phyloP scores from a whole-genome alignment of 257 asterid species.

The Plantago elongata region DNA sequence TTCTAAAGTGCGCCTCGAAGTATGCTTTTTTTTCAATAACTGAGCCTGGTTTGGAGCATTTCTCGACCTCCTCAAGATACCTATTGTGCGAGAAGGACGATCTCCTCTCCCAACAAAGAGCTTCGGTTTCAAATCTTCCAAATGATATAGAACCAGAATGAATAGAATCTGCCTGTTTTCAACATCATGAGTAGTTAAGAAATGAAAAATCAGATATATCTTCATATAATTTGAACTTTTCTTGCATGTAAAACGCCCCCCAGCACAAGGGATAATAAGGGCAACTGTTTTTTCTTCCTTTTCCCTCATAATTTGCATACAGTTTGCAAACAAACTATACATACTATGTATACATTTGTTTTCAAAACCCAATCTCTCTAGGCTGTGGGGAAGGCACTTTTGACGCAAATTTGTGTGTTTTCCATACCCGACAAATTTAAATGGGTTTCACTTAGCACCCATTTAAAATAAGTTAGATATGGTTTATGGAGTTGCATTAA shows the following conservation, averaged over 20 bases:
- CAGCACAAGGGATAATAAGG: too few species aligned
- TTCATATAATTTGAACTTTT: background rate
- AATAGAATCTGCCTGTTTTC: conserved; percentile 51
- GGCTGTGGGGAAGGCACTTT: too few species aligned
- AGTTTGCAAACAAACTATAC: background rate
- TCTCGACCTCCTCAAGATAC: conserved; percentile 86
- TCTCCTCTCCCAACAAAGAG: conserved; percentile 82
- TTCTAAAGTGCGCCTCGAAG: conserved; percentile 77
- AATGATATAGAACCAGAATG: conserved; percentile 81
- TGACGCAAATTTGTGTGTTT: too few species aligned
- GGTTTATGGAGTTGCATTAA: too few species aligned
- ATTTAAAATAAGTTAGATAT: too few species aligned
- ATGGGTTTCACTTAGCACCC: too few species aligned
- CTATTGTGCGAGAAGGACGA: conserved; percentile 79
- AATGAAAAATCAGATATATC: background rate
- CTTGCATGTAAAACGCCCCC: background rate
- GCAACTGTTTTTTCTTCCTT: too few species aligned
- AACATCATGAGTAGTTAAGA: conserved; percentile 14
- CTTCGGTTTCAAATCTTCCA: conserved; percentile 72
- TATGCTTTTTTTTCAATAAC: conserved; percentile 81
- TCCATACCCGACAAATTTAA: too few species aligned
- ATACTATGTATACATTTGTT: too few species aligned
- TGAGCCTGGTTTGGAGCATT: conserved; percentile 76
- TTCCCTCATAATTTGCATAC: too few species aligned
- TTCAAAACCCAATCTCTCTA: too few species aligned